Evolutionary conservation across 2,329 filamentous ascomycete species (phyloP).

Genomic region (Colletotrichum sp.): DNA sequence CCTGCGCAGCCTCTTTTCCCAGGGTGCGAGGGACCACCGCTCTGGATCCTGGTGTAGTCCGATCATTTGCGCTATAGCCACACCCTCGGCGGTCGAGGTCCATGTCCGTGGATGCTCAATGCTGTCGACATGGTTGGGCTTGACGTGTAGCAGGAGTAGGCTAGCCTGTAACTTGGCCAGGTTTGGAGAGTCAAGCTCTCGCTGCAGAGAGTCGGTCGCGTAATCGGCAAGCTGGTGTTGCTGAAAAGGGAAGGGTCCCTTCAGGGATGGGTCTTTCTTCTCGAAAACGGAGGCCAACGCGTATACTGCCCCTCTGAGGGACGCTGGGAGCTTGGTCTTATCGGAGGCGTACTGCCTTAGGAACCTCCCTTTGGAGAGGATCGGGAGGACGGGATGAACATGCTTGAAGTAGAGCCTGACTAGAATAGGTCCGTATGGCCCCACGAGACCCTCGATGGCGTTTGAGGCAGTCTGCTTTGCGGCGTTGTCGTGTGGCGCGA

Average conservation of each 20-base stretch:
- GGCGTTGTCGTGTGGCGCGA: conserved; percentile 45
- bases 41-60: conserved; percentile 49
- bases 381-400: conserved; percentile 47
- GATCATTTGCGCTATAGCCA: conserved; percentile 49
- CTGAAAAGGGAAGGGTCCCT: conserved; percentile 36
- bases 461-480: conserved; percentile 43
- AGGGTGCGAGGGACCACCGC: conserved; percentile 44
- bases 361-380: conserved; percentile 50
- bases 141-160: conserved; percentile 48
- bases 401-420: conserved; percentile 50
- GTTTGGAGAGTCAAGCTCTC: conserved; percentile 52
- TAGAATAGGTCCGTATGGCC: conserved; percentile 42
- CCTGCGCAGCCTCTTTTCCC: conserved; percentile 47
- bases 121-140: conserved; percentile 48
- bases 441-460: conserved; percentile 46
- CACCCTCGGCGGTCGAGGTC: conserved; percentile 47
- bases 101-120: conserved; percentile 52
- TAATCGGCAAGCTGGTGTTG: conserved; percentile 47
- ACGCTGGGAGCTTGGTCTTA: conserved; percentile 45
- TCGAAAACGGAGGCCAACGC: conserved; percentile 48
- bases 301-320: conserved; percentile 49
- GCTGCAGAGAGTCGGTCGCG: conserved; percentile 45
- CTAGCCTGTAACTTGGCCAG: conserved; percentile 52
- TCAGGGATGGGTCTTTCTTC: conserved; percentile 36
- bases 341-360: conserved; percentile 40